These are phyloP conservation scores for Ceratocystis lukuohia DNA, from an alignment of 2,329 filamentous ascomycete species.

Conservation along the genomic window DNA sequence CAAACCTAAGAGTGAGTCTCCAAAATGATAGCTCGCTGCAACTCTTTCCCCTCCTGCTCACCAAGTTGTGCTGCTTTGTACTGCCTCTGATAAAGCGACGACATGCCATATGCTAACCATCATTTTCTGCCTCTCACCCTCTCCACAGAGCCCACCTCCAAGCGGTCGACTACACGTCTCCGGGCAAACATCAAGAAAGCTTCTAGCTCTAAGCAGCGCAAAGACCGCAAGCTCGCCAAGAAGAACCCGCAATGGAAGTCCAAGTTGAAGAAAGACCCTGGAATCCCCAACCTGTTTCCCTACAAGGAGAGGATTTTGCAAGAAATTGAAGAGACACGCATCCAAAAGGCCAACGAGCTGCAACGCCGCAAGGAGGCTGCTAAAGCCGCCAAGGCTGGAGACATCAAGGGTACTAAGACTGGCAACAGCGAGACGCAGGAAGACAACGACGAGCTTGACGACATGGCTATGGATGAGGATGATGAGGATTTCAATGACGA, in stretches of 20 bases:
- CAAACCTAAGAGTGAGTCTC: slow-evolving; percentile 39
- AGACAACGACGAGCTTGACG: slow-evolving; percentile 36
- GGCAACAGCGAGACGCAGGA: slow-evolving; percentile 37
- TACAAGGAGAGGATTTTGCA: slow-evolving; percentile 93
- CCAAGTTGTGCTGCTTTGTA: background rate
- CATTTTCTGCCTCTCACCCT: background rate
- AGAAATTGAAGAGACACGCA: slow-evolving; percentile 81
- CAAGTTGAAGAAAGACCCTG: slow-evolving; percentile 91
- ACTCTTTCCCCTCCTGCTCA: background rate
- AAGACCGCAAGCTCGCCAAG: slow-evolving; percentile 76
- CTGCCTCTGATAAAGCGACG: background rate
- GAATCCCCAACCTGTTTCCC: slow-evolving; percentile 92
- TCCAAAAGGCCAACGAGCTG: slow-evolving; percentile 67
- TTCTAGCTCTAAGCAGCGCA: slow-evolving; percentile 78
- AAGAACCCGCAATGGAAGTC: slow-evolving; percentile 97
- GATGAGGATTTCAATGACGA: slow-evolving; percentile 42
- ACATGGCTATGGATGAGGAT: slow-evolving; percentile 39
- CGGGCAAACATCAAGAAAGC: slow-evolving; percentile 94
- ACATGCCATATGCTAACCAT: background rate
- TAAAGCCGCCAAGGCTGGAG: slow-evolving; percentile 49
- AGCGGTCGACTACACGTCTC: slow-evolving; percentile 77
- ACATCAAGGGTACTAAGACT: slow-evolving; percentile 43
- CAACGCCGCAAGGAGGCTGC: slow-evolving; percentile 57
- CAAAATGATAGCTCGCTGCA: background rate
- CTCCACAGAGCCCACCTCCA: slow-evolving; percentile 73